Conservation (phyloP, 768 basidiomycete genomes). For the Obba rivulosa region DNA sequence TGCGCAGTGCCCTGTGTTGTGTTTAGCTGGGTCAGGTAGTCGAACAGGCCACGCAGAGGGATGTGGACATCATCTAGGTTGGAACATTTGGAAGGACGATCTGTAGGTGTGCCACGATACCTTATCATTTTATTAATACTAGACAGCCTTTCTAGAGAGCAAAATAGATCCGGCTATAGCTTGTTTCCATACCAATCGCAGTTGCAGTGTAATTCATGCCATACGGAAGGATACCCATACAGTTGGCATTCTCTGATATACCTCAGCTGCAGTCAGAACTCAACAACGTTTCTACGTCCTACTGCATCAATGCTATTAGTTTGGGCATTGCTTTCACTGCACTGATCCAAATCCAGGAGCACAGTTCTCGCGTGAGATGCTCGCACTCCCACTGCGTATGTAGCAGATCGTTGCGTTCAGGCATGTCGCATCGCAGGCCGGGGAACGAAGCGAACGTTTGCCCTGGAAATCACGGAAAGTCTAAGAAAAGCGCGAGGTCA, state of each 20-base stretch:
- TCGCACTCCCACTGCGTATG: conserved; percentile 67
- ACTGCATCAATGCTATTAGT: too few species aligned
- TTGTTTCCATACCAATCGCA: too few species aligned
- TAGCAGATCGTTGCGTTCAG: conserved; percentile 69
- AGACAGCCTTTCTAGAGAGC: too few species aligned
- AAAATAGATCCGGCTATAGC: too few species aligned
- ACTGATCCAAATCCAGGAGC: conserved; percentile 60
- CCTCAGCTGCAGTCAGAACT: too few species aligned
- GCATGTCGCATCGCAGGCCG: conserved; percentile 57
- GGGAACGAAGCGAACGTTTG: conserved; percentile 53
- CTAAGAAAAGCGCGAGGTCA: too few species aligned
- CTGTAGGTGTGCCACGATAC: too few species aligned
- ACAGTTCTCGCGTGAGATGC: conserved; percentile 58
- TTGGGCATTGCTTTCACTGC: conserved; percentile 21
- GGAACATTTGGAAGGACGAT: conserved; percentile 30
- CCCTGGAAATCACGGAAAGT: conserved; percentile 44
- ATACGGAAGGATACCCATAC: too few species aligned
- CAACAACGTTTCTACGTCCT: too few species aligned
- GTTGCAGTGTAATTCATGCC: too few species aligned
- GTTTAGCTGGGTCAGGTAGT: conserved; percentile 31
- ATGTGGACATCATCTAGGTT: conserved; percentile 33
- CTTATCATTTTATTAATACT: too few species aligned
- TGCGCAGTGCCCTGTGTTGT: conserved; percentile 28
- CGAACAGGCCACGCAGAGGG: conserved; percentile 26
- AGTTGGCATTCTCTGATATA: too few species aligned